A percentile compares a stretch with the other conserved stretches of the same genome.
These are phyloP conservation scores for Aegilops longissima DNA, from an alignment of 176 grass and related monocot genomes.

Conservation along the genomic window DNA sequence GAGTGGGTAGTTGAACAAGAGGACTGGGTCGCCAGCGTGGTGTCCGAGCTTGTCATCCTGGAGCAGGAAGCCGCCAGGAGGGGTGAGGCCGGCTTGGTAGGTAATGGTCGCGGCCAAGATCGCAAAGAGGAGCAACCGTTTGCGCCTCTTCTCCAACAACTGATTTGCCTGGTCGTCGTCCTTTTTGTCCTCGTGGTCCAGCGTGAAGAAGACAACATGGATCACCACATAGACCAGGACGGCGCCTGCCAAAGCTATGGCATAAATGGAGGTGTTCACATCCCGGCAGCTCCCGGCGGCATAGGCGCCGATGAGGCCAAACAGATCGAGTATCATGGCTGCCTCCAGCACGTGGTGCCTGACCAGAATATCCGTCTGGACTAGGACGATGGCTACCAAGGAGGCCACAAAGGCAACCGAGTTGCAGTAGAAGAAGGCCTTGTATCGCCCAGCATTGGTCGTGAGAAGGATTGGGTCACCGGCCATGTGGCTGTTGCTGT, in stretches of 20 bases:
- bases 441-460: constrained; percentile 1
- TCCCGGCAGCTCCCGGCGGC: constrained; percentile 43
- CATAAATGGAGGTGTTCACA: constrained; percentile 18
- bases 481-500: not conserved
- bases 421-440: constrained; percentile 56
- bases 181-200: not conserved
- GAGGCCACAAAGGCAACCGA: constrained; percentile 45
- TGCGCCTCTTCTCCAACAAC: constrained; percentile 12
- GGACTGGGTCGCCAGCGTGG: constrained; percentile 29
- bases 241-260: constrained; percentile 23
- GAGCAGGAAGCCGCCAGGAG: constrained; percentile 38
- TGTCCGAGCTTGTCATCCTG: not conserved
- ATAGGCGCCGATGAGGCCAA: constrained; percentile 46
- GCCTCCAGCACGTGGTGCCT: not conserved
- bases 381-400: constrained; percentile 36
- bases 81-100: constrained; percentile 57
- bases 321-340: constrained; percentile 42
- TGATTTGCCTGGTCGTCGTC: not conserved
- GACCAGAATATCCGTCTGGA: not conserved
- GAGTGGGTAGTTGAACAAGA: not conserved
- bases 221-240: constrained; percentile 40
- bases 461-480: constrained; percentile 38
- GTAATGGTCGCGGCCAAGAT: constrained; percentile 49
- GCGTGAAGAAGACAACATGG: constrained; percentile 38
- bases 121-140: constrained; percentile 40